Percentiles rank a stretch among this genome's conserved stretches.
Evolutionary conservation across 805 yeast genomes (phyloP).

Genomic region (Yarrowia sp.): DNA sequence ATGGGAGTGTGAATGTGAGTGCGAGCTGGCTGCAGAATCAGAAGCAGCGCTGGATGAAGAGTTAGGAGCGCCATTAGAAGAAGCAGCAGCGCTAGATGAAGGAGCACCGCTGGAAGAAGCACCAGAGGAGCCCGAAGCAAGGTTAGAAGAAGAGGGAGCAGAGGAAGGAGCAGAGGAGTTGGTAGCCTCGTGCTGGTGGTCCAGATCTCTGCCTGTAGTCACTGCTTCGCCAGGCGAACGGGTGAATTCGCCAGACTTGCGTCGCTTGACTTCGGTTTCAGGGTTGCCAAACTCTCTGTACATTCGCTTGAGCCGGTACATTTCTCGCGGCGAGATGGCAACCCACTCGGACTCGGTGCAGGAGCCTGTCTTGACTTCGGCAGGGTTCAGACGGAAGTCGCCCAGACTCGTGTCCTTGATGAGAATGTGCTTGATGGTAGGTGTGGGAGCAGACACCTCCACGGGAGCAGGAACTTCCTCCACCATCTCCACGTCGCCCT

Average conservation of each 20-base stretch:
- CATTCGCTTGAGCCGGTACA: slow-evolving; percentile 4
- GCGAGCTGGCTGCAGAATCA: not conserved
- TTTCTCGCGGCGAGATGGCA: slow-evolving; percentile 3
- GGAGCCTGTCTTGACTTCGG: not conserved
- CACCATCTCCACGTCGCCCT: not conserved
- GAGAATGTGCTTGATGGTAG: slow-evolving; percentile 11
- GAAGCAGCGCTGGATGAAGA: too few relatives aligned
- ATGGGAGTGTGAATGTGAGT: not conserved
- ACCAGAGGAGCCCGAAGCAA: too few relatives aligned
- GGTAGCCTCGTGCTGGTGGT: not conserved
- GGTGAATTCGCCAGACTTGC: slow-evolving; percentile 7
- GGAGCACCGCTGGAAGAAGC: too few relatives aligned
- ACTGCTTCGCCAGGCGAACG: not conserved
- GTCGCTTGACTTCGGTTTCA: not conserved
- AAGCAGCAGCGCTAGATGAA: too few relatives aligned
- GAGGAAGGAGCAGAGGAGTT: not conserved
- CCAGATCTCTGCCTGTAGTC: not conserved
- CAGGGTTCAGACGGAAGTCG: slow-evolving; percentile 13
- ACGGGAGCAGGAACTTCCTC: not conserved
- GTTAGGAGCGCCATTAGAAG: too few relatives aligned
- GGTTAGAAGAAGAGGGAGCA: not conserved
- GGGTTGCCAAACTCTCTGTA: slow-evolving; percentile 15
- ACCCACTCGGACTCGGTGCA: slow-evolving; percentile 4
- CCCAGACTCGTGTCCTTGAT: not conserved
- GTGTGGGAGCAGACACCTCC: not conserved